Base-by-base conservation (phyloP, 106 monocot species). In the Hemerocallis citrina region DNA sequence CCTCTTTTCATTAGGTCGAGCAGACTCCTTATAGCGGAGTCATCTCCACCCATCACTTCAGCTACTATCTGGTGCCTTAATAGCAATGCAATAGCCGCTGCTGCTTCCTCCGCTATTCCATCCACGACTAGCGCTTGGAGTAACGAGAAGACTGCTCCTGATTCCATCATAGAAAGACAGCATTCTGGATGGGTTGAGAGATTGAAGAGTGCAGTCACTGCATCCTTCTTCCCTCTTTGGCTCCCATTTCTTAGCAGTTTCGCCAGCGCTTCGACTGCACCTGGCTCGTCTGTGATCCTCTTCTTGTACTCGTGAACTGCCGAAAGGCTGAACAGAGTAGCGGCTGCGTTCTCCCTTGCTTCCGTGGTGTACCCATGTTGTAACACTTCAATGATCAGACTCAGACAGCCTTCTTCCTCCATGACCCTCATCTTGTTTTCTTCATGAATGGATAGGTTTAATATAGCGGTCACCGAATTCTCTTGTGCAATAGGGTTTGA, bases 281-380 rank as follows among this genome's bases (percentile, higher is more conserved):
- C 77, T 1, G 65, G 55, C 74, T 80, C 80, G 3, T 67, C 70
- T 9, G 47, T 25, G 36, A 85, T 85, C 62, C 45, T 68, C 40
- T 63, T 69, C 77, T 85, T 85, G 77, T 68, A 77, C 0, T 63
- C 67, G 49, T 80, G 85, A 1, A 77, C 74, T 0, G 67, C 70
- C 0, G 85, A 85, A 21, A 85, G 74, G 59, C 85, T 80, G 70
- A 85, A 85, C 22, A 85, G 66, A 1, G 80, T 77, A 13, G 85
- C 85, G 0, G 85, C 85, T 0, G 85, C 85, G 10, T 85, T 85
- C 77, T 85, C 85, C 52, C 67, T 69, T 0, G 77, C 80, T 47
- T 85, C 85, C 2, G 63, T 52, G 4, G 70, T 74, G 63, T 21
- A 47, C 37, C 80, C 85, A 4, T 66, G 22, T 0, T 41, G 52